Evolutionary conservation across 148 eudicot genomes (phyloP), one percentile per base, ranked within the genome.

Genomic region (Fagopyrum esculentum): DNA sequence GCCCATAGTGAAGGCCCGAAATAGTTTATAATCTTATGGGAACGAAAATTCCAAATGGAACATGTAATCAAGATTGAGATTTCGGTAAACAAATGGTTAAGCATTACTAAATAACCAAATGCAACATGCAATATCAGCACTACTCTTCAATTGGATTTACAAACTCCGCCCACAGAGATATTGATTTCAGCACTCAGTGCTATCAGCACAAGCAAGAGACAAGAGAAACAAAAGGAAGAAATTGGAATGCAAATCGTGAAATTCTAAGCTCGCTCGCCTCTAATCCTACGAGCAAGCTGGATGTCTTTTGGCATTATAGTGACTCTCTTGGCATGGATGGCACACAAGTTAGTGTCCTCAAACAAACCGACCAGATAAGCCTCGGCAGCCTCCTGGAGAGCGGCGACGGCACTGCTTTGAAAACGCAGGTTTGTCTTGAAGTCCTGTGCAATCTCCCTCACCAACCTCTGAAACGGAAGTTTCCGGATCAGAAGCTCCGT

Each of bases 311-410:
- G 73, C 73, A 70, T 70, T 10, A 70, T 70, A 0, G 73, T 70
- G 16, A 70, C 73, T 70, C 73, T 70, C 73, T 70, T 70, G 5
- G 73, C 73, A 8, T 69, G 72, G 72, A 69, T 69, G 3, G 72
- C 72, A 3, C 72, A 69, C 47, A 69, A 7, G 30, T 69, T 69
- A 26, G 72, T 69, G 72, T 69, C 72, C 72, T 69, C 72, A 17
- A 69, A 69, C 10, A 69, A 22, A 4, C 72, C 72, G 66, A 69
- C 72, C 19, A 69, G 72, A 26, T 69, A 69, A 13, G 72, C 72
- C 72, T 45, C 49, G 19, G 46, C 47, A 48, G 72, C 72, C 49
- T 69, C 72, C 72, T 69, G 72, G 19, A 70, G 51, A 44, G 73
- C 73, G 40, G 69, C 35, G 51, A 70, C 26, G 30, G 50, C 73